Conservation (phyloP, 2,329 filamentous ascomycete genomes). For the Neoscytalidium dimidiatum region DNA sequence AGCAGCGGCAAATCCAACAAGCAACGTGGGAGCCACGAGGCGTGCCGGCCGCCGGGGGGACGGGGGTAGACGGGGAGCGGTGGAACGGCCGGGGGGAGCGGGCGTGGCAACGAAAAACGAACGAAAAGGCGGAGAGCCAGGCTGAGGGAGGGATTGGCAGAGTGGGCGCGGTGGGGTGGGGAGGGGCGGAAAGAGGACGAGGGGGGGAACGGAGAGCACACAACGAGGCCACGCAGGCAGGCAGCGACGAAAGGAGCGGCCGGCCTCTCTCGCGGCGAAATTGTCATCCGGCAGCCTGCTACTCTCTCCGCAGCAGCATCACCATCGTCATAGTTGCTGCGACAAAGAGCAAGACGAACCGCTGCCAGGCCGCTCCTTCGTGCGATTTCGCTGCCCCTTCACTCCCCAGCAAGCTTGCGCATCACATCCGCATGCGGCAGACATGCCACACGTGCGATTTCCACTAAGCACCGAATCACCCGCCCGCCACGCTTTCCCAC, state of each 20-base stretch:
- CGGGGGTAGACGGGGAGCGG: not conserved
- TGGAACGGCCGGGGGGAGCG: no score
- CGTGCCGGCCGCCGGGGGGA: not conserved
- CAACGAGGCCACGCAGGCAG: no score
- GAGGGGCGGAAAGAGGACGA: no score
- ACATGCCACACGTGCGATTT: not conserved
- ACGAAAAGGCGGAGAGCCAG: no score
- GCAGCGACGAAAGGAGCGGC: no score
- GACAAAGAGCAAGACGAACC: not conserved
- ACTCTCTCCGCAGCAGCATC: no score
- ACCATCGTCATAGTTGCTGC: no score
- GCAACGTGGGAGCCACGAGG: conserved; percentile 14
- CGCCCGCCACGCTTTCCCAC: no score
- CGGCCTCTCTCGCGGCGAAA: not conserved
- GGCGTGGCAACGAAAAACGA: no score
- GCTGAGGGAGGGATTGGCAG: no score
- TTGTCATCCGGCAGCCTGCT: not conserved
- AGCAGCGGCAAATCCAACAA: not conserved
- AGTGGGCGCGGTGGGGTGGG: no score
- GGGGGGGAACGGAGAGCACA: no score
- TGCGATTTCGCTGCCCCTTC: not conserved
- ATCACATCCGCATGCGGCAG: not conserved
- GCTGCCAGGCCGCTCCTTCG: not conserved
- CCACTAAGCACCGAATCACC: not conserved
- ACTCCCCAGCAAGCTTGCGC: not conserved